Conservation (phyloP, 106 monocot species). For the Dactylorhiza incarnata region DNA sequence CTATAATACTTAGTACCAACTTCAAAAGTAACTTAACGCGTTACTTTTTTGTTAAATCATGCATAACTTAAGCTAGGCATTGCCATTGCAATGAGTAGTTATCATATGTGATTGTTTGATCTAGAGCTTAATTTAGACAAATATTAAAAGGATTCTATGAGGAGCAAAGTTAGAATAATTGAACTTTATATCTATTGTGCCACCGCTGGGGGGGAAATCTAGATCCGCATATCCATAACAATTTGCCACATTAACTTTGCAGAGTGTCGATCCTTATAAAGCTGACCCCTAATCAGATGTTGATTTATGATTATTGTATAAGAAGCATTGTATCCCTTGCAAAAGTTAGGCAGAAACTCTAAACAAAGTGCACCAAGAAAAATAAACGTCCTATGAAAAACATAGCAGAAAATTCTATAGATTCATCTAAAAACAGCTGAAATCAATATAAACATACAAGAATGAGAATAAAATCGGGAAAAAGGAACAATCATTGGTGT, state of each 20-base stretch:
- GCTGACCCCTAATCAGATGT: not conserved
- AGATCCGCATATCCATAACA: not conserved
- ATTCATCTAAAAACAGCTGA: conserved; percentile 6
- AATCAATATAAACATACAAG: conserved; percentile 3
- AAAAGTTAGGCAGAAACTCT: not conserved
- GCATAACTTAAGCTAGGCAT: too few relatives aligned
- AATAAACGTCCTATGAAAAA: not conserved
- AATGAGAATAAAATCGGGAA: not conserved
- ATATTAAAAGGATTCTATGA: too few relatives aligned
- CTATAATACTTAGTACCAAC: too few relatives aligned
- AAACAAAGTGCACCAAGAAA: not conserved
- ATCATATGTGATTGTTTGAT: too few relatives aligned
- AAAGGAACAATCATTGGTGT: not conserved
- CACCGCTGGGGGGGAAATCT: too few relatives aligned
- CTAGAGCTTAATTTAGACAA: too few relatives aligned
- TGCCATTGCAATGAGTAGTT: too few relatives aligned
- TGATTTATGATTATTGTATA: not conserved
- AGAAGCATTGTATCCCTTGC: not conserved
- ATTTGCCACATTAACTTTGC: not conserved
- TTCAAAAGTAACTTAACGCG: too few relatives aligned
- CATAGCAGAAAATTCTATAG: not conserved
- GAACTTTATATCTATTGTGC: too few relatives aligned
- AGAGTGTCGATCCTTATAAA: not conserved
- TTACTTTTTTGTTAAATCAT: too few relatives aligned
- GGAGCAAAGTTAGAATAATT: too few relatives aligned